A percentile compares a stretch with the other conserved stretches of the same genome.
Evolutionary conservation across 192 early-diverging fungal genomes (phyloP).

Genomic region (Anaeromyces robustus): DNA sequence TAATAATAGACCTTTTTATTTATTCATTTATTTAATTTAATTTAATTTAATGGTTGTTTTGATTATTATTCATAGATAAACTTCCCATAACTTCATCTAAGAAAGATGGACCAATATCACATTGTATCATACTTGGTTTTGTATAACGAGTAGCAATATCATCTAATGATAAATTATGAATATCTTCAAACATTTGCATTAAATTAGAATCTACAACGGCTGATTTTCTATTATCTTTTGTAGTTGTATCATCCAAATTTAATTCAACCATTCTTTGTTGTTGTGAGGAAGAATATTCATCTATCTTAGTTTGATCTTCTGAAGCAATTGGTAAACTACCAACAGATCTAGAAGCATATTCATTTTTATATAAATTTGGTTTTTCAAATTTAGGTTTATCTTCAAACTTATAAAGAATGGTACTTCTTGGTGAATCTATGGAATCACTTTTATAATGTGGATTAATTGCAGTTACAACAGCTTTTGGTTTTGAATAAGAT

Average conservation of each 20-base stretch:
- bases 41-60: too few species aligned
- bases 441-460: background rate
- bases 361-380: background rate
- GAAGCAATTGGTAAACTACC: background rate
- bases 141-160: background rate
- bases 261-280: background rate
- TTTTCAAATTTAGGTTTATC: background rate
- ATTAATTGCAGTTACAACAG: background rate
- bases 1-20: too few species aligned
- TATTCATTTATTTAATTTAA: too few species aligned
- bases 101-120: background rate
- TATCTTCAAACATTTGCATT: background rate
- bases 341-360: background rate
- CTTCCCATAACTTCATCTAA: background rate
- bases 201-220: background rate
- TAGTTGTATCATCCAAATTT: background rate
- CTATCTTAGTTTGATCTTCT: background rate
- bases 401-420: background rate
- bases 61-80: background rate
- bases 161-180: background rate
- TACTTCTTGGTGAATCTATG: background rate
- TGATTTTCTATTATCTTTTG: background rate
- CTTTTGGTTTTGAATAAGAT: background rate
- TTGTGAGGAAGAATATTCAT: background rate
- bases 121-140: background rate